These are phyloP conservation scores for Ambrosia trifida DNA, from an alignment of 129 eudicot species.

Conservation along the genomic window DNA sequence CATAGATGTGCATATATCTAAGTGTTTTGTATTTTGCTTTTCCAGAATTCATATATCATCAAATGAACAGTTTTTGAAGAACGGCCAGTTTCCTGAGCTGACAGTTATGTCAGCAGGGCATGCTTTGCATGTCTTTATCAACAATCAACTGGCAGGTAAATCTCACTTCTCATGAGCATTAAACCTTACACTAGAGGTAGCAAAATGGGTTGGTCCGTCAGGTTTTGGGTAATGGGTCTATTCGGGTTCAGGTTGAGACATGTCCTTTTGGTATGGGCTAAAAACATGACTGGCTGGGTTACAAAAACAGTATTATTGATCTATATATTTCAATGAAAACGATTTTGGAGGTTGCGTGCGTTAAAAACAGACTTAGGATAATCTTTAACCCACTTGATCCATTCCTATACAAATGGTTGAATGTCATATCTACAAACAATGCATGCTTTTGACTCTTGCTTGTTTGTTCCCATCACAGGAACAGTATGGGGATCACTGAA, in stretches of 20 bases:
- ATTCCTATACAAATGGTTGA: slow-evolving; percentile 3
- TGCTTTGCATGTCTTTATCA: slow-evolving; percentile 79
- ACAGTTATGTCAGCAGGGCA: slow-evolving; percentile 95
- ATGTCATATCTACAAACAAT: slow-evolving; percentile 6
- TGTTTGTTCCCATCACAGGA: slow-evolving; percentile 42
- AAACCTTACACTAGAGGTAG: neutral
- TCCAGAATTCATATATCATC: slow-evolving; percentile 62
- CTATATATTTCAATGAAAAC: neutral
- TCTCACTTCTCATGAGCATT: slow-evolving; percentile 17
- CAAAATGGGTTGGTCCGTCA: neutral
- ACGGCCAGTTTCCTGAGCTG: slow-evolving; percentile 58
- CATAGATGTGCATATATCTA: neutral
- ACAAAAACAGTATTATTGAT: slow-evolving; percentile 1
- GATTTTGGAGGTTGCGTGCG: neutral
- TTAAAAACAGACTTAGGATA: neutral
- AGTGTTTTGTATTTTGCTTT: slow-evolving; percentile 9
- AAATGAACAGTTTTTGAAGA: slow-evolving; percentile 56
- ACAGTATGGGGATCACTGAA: slow-evolving; percentile 63
- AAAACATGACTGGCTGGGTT: neutral
- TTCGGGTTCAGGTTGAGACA: neutral
- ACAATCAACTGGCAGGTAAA: slow-evolving; percentile 73
- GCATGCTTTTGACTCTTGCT: slow-evolving; percentile 10
- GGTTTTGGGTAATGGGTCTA: slow-evolving; percentile 8
- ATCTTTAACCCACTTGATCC: slow-evolving; percentile 17
- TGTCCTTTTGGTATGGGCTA: neutral